phyloP scores from a whole-genome alignment of 2,329 filamentous ascomycete species.

The Didymella lethalis region DNA sequence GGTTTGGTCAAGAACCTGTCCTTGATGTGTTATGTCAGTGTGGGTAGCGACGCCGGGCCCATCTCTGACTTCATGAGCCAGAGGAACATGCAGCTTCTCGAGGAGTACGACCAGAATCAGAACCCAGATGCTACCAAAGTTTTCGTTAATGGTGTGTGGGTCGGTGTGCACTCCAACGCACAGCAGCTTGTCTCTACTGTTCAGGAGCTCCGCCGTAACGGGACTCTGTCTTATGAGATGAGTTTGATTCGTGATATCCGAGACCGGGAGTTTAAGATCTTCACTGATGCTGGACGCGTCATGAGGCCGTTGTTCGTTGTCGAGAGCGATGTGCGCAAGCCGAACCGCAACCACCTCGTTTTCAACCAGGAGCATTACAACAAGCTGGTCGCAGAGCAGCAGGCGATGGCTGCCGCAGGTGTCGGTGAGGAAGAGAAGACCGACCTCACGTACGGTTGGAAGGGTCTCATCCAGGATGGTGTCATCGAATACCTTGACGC shows the following conservation, averaged over 20 bases:
- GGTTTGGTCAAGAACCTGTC: conserved; percentile 97
- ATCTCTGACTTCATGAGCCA: conserved; percentile 96
- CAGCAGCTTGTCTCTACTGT: conserved; percentile 83
- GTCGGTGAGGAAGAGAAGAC: conserved; percentile 65
- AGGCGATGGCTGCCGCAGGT: conserved; percentile 64
- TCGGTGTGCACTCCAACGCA: conserved; percentile 91
- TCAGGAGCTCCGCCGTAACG: conserved; percentile 77
- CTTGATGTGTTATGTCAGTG: conserved; percentile 97
- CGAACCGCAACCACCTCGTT: conserved; percentile 78
- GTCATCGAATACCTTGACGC: conserved; percentile 96
- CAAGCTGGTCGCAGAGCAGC: conserved; percentile 76
- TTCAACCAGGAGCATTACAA: conserved; percentile 81
- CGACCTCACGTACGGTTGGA: conserved; percentile 80
- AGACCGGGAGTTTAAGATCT: conserved; percentile 97
- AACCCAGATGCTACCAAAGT: conserved; percentile 96
- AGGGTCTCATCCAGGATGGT: conserved; percentile 81
- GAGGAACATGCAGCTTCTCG: conserved; percentile 92
- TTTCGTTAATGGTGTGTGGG: conserved; percentile 98
- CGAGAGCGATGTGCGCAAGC: conserved; percentile 79
- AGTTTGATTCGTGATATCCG: conserved; percentile 95
- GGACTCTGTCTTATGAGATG: conserved; percentile 88
- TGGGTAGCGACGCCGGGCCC: conserved; percentile 88
- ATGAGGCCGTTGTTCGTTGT: conserved; percentile 94
- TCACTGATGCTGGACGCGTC: conserved; percentile 94
- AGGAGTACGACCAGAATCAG: conserved; percentile 75